Base-by-base conservation (phyloP, 768 basidiomycete species). In the Infundibulicybe gibba region DNA sequence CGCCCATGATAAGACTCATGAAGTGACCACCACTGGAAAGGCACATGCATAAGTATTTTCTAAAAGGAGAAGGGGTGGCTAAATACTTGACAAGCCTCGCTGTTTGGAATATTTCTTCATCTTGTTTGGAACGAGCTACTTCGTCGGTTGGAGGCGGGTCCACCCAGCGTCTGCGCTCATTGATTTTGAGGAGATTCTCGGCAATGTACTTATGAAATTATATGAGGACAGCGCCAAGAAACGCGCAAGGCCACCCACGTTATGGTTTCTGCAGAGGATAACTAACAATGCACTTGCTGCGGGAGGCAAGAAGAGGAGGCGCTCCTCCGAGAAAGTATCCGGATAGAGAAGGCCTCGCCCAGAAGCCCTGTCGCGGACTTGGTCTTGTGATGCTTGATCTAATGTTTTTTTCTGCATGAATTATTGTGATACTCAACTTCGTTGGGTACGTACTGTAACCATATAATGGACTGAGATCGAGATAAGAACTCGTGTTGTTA, bases 21-120 rank as follows among this genome's bases (percentile, higher is more conserved):
- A 80, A 80, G 53, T 79, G 76, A 10, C 76, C 76, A 49, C 76
- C 71, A 53, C 70, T 74, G 60, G 2, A 35, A 20, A 37, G 13
- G 34, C 13, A 14, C 35, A 30, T n/a, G n/a, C 35, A 37, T 19
- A 19, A n/a, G 25, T 25, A 25, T 25, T 25, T 25, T 25, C 25
- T 38, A 32, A 44, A 38, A 32, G 10, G 33, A 17, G 20, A 39
- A 31, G 17, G 10, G 21, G 17, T 25, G 33, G 12, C 39, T 19
- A 62, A 62, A 3, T 34, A 72, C 70, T 81, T 81, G 57, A 81
- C 63, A n/a, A 81, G 70, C 20, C 70, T 62, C 0, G 77, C 75
- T 12, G 69, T 74, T 54, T 81, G 75, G 68, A 81, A 83, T 14
- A 83, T 75, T 47, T 83, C 73, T 48, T 79, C 78, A 51, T 79